Conservation (phyloP, 768 basidiomycete genomes). For the Russula virescens region DNA sequence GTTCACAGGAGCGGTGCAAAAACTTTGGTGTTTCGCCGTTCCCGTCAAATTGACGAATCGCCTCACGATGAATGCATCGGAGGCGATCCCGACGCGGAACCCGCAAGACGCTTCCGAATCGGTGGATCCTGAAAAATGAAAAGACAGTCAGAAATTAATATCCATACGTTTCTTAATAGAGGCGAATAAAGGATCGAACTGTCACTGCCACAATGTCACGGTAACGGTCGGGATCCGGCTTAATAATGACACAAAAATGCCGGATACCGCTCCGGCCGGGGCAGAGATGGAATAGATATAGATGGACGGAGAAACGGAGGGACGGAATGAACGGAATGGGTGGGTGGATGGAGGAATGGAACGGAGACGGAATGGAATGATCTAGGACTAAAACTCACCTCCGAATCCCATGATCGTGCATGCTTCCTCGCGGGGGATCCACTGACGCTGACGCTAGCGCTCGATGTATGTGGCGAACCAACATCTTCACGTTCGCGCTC, state of each 20-base stretch:
- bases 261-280: too few relatives aligned
- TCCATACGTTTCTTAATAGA: too few relatives aligned
- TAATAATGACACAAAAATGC: too few relatives aligned
- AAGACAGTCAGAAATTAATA: not conserved
- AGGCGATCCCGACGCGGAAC: slow-evolving; percentile 16
- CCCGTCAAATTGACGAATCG: too few relatives aligned
- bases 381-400: slow-evolving; percentile 8
- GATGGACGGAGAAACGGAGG: too few relatives aligned
- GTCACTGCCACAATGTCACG: too few relatives aligned
- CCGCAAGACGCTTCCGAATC: slow-evolving; percentile 15
- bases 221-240: too few relatives aligned
- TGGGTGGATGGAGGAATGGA: not conserved
- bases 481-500: slow-evolving; percentile 21
- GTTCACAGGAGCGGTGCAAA: not conserved
- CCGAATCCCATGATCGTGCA: slow-evolving; percentile 21
- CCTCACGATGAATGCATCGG: slow-evolving; percentile 11
- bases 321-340: too few relatives aligned
- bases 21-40: too few relatives aligned
- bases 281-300: too few relatives aligned
- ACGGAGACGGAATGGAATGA: not conserved
- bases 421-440: slow-evolving; percentile 23
- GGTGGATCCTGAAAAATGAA: slow-evolving; percentile 7
- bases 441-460: slow-evolving; percentile 12
- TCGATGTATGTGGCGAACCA: slow-evolving; percentile 20
- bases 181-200: too few relatives aligned